Evolutionary conservation across 225 moss, liverwort and hornwort species (phyloP), one percentile per base, ranked within the genome.

Genomic region (Bryoerythrophyllum caledonicum): DNA sequence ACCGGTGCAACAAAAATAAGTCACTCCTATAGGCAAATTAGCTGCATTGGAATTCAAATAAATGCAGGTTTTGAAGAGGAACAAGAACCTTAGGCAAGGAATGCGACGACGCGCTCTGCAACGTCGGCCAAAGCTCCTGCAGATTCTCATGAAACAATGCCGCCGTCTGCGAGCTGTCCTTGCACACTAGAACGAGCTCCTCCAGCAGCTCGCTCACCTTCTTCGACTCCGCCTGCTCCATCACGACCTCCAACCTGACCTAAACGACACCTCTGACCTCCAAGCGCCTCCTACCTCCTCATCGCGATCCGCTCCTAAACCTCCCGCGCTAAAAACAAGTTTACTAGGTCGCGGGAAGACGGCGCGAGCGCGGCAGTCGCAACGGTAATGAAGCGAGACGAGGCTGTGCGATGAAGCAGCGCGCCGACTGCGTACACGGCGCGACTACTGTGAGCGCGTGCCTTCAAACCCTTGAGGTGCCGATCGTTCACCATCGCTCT

Each of bases 91-190:
- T 97, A 2, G 97, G 92, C 54, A 94, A 86, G 24, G 91, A 78
- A 48, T 94, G 97, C 74, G 94, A 88, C 28, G 97, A 94, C 49
- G 97, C 94, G 25, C 90, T 82, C 80, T 92, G 87, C 81, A 96
- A 81, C 23, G 87, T 73, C 6, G 90, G 92, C 78, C 90, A 82
- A 32, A 94, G 90, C 74, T 96, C 94, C 76, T 89, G 89, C 55
- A 94, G 67, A 83, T 93, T 91, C 6, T 91, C 94, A 81, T 91
- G 87, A 43, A 91, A 89, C 21, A 90, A 78, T n/a, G 90, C 87
- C 54, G 85, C 91, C 55, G 87, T 82, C 74, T 94, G 90, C 26
- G 91, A 89, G 81, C 76, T 90, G 34, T 86, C 86, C 83, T 90
- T 91, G 72, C 91, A 89, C 51, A 90, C 89, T 52, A 87, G 79